phyloP scores from a whole-genome alignment of 805 yeast species.

The Wickerhamiella nectarea region DNA sequence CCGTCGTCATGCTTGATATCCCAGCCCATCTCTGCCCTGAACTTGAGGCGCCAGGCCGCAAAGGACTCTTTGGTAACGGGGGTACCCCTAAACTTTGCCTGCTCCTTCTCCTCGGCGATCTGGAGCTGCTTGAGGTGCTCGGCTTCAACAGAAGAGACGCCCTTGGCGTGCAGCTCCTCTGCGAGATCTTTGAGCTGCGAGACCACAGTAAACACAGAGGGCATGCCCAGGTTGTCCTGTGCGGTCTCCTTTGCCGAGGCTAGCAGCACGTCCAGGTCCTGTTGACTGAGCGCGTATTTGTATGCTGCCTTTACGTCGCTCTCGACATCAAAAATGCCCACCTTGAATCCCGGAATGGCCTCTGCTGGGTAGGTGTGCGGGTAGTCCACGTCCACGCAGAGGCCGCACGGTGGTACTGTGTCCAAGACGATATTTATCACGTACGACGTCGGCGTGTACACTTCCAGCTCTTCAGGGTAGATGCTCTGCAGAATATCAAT shows the following conservation, averaged over 20 bases:
- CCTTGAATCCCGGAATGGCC: slow-evolving; percentile 29
- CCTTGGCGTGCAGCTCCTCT: slow-evolving; percentile 51
- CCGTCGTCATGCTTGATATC: slow-evolving; percentile 51
- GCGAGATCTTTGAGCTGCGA: slow-evolving; percentile 70
- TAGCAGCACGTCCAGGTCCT: slow-evolving; percentile 21
- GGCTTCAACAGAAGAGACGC: slow-evolving; percentile 40
- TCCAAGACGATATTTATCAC: slow-evolving; percentile 52
- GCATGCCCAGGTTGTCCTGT: slow-evolving; percentile 73
- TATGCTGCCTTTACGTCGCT: slow-evolving; percentile 31
- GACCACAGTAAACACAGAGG: slow-evolving; percentile 72
- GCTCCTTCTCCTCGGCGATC: slow-evolving; percentile 67
- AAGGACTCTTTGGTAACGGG: slow-evolving; percentile 72
- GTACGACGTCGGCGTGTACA: slow-evolving; percentile 35
- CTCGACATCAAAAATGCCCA: slow-evolving; percentile 32
- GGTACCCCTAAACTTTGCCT: slow-evolving; percentile 82
- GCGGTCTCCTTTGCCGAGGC: slow-evolving; percentile 31
- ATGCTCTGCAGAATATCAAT: slow-evolving; percentile 79
- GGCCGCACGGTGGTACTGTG: slow-evolving; percentile 45
- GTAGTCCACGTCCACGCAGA: slow-evolving; percentile 49
- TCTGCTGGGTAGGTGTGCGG: slow-evolving; percentile 76
- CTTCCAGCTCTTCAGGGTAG: slow-evolving; percentile 78
- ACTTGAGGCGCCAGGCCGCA: slow-evolving; percentile 53
- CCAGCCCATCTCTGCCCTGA: slow-evolving; percentile 41
- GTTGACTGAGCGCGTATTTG: slow-evolving; percentile 34
- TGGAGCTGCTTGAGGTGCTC: slow-evolving; percentile 44